Percentiles rank a stretch among this genome's conserved stretches.
These are phyloP conservation scores for Puccinia triticina DNA, from an alignment of 1,284 basidiomycete genomes.

Conservation along the genomic window DNA sequence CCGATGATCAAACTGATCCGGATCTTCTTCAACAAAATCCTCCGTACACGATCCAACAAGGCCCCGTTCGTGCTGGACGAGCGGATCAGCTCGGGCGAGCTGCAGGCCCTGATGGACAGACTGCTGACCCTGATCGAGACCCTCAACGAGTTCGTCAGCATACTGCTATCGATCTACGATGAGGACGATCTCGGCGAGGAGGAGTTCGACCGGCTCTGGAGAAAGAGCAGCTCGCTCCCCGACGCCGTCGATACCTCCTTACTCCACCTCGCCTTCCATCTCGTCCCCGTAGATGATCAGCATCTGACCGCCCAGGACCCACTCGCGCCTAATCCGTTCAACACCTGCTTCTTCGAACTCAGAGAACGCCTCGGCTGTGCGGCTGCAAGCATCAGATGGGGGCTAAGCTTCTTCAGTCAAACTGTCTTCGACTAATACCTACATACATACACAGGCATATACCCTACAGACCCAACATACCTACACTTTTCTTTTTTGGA, in stretches of 20 bases:
- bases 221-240: background rate
- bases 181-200: background rate
- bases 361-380: background rate
- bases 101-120: background rate
- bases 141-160: background rate
- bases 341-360: background rate
- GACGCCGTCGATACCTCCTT: background rate
- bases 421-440: background rate
- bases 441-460: too few species aligned
- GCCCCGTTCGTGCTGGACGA: background rate
- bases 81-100: background rate
- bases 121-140: background rate
- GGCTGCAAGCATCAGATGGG: background rate
- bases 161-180: background rate
- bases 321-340: background rate
- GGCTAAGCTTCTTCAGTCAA: background rate
- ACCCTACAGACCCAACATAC: too few species aligned
- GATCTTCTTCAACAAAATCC: background rate
- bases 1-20: background rate
- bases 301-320: background rate
- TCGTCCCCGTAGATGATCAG: background rate
- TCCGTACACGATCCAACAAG: background rate
- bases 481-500: too few species aligned
- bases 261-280: conserved; percentile 1
- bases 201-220: background rate